Percentiles rank a stretch among this genome's conserved stretches.
Conservation (phyloP, 176 grass and related monocot species). For the Hordeum marinum region DNA sequence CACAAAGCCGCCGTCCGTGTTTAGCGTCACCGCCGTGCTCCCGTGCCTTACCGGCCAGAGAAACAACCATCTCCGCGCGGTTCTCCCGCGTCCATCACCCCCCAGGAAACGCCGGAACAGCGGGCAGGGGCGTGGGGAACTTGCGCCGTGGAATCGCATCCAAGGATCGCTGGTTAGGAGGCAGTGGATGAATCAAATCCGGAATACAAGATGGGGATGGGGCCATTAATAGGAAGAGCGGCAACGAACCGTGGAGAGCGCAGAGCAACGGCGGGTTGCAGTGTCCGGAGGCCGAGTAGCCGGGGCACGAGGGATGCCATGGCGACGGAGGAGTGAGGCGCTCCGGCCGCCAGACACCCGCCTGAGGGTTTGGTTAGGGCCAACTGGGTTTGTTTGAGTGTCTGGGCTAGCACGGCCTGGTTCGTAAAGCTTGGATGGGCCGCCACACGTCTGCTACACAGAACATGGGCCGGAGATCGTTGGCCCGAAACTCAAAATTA, state of each 20-base stretch:
- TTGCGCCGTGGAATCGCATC: neutral
- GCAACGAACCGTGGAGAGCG: constrained; percentile 7
- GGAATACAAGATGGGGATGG: neutral
- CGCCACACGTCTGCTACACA: neutral
- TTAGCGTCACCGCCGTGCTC: constrained; percentile 36
- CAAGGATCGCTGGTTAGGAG: constrained; percentile 21
- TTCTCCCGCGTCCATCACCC: neutral
- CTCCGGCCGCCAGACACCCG: neutral
- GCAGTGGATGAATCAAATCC: neutral
- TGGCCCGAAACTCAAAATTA: neutral
- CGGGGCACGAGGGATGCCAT: constrained; percentile 27
- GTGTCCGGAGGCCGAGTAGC: neutral
- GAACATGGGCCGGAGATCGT: neutral
- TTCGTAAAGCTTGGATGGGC: neutral
- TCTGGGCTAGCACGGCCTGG: neutral
- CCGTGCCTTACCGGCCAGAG: constrained; percentile 17
- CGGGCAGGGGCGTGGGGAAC: neutral
- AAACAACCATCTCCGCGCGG: neutral
- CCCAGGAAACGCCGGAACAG: neutral
- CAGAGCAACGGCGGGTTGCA: neutral
- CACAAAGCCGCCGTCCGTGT: constrained; percentile 37
- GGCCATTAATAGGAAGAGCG: neutral
- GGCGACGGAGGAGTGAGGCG: neutral
- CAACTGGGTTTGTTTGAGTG: neutral
- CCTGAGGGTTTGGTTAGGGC: neutral